Evolutionary conservation across 2,329 filamentous ascomycete species (phyloP), one percentile per base, ranked within the genome.

Genomic region (Calonectria ilicicola): DNA sequence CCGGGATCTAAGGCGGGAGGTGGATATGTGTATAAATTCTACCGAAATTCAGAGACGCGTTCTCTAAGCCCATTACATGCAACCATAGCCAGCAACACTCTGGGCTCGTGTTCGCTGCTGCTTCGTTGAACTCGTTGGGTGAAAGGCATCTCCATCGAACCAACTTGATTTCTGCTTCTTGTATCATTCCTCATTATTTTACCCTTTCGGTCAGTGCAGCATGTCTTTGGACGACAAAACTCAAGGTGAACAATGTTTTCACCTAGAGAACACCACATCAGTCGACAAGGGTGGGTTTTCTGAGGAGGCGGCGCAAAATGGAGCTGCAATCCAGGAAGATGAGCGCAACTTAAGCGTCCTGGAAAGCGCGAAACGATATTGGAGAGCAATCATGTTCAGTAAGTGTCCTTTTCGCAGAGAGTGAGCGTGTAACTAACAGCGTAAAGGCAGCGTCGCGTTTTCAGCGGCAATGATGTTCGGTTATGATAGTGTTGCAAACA

Each of bases 401-500:
- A 44, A 32, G 68, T 35, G 8, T 19, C 7, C 14, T 5, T 10
- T 14, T 19, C 2, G 8, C 26, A n/a, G 40, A 42, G 6, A 35
- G 1, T 5, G 35, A 14, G 3, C 2, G 15, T 10, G 15, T 21
- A 29, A 44, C 49, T 70, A 9, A 70, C n/a, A 35, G 23, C 3
- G 10, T 26, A 17, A 3, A 70, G 68, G 63, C 21, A 70, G 68
- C n/a, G 68, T 70, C n/a, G 68, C 63, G 4, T 70, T 70, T 19
- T 49, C 63, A 15, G 68, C 68, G 6, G 68, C 68, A 12, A 70
- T 70, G 68, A 70, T 70, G 63, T 70, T 63, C 17, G 68, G 68
- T 32, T 70, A 70, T 29, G 68, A 70, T 21, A 70, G 68, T 14
- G 60, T 70, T 38, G 68, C 53, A 40, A 70, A 70, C 19, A 62